Base-by-base conservation (phyloP, 1,284 basidiomycete species). In the Crepidotus sp. region DNA sequence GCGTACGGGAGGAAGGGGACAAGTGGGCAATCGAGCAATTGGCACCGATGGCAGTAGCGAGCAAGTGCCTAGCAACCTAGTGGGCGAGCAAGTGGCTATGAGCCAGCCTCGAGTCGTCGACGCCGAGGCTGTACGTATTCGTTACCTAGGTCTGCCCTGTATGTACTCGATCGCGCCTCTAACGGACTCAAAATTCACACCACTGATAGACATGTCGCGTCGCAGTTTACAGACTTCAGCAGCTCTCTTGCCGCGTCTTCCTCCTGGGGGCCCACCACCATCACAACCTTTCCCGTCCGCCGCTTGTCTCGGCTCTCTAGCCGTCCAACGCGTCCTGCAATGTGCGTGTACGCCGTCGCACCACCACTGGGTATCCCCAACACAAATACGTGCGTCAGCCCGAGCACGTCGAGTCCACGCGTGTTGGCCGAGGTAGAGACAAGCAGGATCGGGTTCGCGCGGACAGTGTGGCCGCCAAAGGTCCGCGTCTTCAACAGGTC, bases 321-420 rank as follows among this genome's bases (percentile, higher is more conserved):
- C 42, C 84, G 71, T 11, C 83, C 83, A 6, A 82, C 80, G 11
- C 85, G 76, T n/a, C 84, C 85, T 2, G 80, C 76, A 42, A 80
- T 62, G 54, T 88, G 84, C 51, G 80, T 55, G 57, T 87, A 88
- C 36, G 65, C 67, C 18, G 64, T 65, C 49, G 56, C 61, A 19
- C 63, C 68, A 27, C 68, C 72, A 44, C 74, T 72, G 6, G 74
- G 72, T 1, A 80, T 61, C 4, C 81, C 83, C 32, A 82, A 61
- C 42, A 86, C 66, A 57, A 87, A 86, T 14, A 87, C 82, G 56
- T 87, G 84, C 38, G 74, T 75, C 52, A 88, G 64, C 46, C 70
- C 69, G 8, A 78, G 78, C 35, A 88, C 61, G 61, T 88, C 84
- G 40, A 88, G 61, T 11, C 84, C 84, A 31, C 85, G 77, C 26